These are phyloP conservation scores for Raphanus sativus DNA, from an alignment of 345 rosid species.

Conservation along the genomic window DNA sequence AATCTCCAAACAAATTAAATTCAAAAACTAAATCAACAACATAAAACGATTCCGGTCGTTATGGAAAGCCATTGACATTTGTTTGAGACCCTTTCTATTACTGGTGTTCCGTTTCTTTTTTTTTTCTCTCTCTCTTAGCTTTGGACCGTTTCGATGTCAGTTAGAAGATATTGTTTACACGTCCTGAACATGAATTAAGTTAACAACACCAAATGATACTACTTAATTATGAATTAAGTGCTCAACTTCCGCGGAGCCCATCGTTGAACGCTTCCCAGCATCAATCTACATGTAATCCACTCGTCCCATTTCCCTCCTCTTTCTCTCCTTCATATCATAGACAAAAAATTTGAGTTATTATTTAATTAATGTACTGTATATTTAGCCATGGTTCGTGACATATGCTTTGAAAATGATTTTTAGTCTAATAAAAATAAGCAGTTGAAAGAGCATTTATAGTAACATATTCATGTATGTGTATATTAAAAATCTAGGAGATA, in stretches of 20 bases:
- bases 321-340: background rate
- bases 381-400: too few species aligned
- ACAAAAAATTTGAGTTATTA: too few species aligned
- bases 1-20: conserved; percentile 18
- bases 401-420: too few species aligned
- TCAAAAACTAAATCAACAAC: conserved; percentile 8
- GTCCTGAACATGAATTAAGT: conserved; percentile 30
- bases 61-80: conserved; percentile 37
- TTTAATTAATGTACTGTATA: too few species aligned
- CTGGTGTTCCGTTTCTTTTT: background rate
- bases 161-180: conserved; percentile 27
- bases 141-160: conserved; percentile 25
- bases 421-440: too few species aligned
- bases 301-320: conserved; percentile 9
- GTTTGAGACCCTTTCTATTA: conserved; percentile 28
- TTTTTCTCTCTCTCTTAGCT: background rate
- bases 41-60: conserved; percentile 31
- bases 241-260: conserved; percentile 22
- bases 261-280: conserved; percentile 20
- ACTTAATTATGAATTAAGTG: background rate
- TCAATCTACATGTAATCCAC: conserved; percentile 31
- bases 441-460: too few species aligned
- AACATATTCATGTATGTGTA: too few species aligned
- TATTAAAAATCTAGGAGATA: too few species aligned
- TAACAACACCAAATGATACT: conserved; percentile 20